Evolutionary conservation across 2,329 filamentous ascomycete genomes (phyloP).

Genomic region (Microdochium nivale): DNA sequence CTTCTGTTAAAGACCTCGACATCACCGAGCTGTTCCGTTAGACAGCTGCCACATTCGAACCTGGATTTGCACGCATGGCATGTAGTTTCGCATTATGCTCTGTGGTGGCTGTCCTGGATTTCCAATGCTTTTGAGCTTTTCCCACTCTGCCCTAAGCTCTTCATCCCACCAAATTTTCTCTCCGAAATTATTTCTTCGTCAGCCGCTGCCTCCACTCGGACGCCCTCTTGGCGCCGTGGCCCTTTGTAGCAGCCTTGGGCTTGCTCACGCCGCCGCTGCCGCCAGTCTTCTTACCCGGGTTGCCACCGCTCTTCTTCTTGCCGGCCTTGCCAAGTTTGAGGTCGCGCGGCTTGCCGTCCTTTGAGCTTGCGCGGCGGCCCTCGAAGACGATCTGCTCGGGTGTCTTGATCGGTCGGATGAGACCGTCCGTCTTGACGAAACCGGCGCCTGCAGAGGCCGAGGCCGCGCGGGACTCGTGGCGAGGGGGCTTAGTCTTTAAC

Average conservation of each 20-base stretch:
- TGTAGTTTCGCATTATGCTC: background rate
- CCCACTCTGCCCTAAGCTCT: too few species aligned
- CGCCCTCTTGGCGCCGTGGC: constrained; percentile 20
- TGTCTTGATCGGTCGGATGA: constrained; percentile 33
- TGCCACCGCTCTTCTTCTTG: constrained; percentile 42
- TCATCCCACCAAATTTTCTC: background rate
- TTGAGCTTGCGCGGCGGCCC: constrained; percentile 63
- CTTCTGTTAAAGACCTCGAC: too few species aligned
- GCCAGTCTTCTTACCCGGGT: constrained; percentile 22
- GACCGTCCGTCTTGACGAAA: constrained; percentile 3
- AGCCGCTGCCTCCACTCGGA: constrained; percentile 22
- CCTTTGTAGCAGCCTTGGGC: constrained; percentile 15
- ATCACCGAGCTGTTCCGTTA: too few species aligned
- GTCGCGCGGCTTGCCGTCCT: constrained; percentile 55
- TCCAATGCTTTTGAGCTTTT: too few species aligned
- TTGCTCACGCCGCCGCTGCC: constrained; percentile 4
- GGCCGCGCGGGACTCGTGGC: background rate
- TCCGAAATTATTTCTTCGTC: constrained; percentile 7
- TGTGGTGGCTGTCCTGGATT: background rate
- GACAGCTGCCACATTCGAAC: too few species aligned
- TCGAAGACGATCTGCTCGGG: constrained; percentile 74
- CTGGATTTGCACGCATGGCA: too few species aligned
- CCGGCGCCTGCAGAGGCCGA: background rate
- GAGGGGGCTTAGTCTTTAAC: constrained; percentile 10
- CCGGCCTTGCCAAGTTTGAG: constrained; percentile 47